Conservation (phyloP, 441 rosid species). For the Breynia disticha region DNA sequence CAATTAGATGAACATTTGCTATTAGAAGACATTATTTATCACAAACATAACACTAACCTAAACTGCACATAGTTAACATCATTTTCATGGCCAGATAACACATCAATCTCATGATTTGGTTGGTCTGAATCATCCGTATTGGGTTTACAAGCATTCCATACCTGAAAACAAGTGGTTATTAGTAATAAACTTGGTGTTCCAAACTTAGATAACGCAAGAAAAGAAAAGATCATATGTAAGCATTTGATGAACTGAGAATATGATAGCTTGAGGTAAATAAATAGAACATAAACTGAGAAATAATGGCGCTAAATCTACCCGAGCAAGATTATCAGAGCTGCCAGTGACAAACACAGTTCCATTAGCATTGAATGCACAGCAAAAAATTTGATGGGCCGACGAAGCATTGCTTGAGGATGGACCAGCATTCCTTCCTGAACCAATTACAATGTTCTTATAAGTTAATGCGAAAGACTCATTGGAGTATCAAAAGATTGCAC, state of each 20-base stretch:
- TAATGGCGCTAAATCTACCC: constrained; percentile 44
- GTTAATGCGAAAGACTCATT: constrained; percentile 17
- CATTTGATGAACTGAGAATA: constrained; percentile 4
- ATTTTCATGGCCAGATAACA: constrained; percentile 91
- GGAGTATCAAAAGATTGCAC: constrained; percentile 13
- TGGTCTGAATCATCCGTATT: constrained; percentile 56
- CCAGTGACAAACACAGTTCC: constrained; percentile 99
- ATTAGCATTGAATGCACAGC: constrained; percentile 93
- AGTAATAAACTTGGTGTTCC: constrained; percentile 13
- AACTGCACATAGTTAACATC: constrained; percentile 99
- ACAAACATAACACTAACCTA: constrained; percentile 42
- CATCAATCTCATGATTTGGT: constrained; percentile 92
- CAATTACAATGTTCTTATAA: constrained; percentile 17
- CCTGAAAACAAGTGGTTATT: constrained; percentile 40
- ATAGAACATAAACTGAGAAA: not conserved
- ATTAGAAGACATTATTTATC: not conserved
- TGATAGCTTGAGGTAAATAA: not conserved
- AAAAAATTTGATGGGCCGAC: constrained; percentile 76
- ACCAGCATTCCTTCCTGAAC: constrained; percentile 65
- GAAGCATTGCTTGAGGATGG: constrained; percentile 56
- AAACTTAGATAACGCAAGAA: not conserved
- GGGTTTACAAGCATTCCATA: constrained; percentile 81
- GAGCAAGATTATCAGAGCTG: constrained; percentile 93
- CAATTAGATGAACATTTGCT: not conserved
- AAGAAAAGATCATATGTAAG: constrained; percentile 6